A percentile compares a stretch with the other conserved stretches of the same genome.
Evolutionary conservation across 768 basidiomycete species (phyloP).

Genomic region (Auriscalpium microsporum): DNA sequence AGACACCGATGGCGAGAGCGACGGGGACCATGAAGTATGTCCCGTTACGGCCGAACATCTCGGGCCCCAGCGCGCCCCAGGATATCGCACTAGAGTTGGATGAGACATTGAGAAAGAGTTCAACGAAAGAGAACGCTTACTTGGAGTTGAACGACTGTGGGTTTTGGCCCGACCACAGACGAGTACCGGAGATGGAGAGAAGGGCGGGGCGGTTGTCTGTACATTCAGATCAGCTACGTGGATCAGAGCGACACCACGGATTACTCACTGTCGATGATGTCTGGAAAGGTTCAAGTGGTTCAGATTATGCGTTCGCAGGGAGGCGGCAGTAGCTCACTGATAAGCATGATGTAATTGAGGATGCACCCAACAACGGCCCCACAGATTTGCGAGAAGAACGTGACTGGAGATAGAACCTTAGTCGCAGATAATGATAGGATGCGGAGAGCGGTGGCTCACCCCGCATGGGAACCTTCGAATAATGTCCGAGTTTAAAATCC

Average conservation of each 20-base stretch:
- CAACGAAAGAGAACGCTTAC: neutral
- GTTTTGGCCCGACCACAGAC: slow-evolving; percentile 26
- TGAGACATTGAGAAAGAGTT: neutral
- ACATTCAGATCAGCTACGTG: slow-evolving; percentile 12
- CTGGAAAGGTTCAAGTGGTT: neutral
- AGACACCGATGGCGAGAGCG: slow-evolving; percentile 22
- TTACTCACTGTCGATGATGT: slow-evolving; percentile 9
- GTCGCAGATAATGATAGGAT: neutral
- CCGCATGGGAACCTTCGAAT: slow-evolving; percentile 20
- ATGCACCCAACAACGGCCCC: slow-evolving; percentile 21
- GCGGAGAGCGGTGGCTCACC: neutral
- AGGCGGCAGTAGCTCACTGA: slow-evolving; percentile 4
- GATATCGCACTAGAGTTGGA: slow-evolving; percentile 17
- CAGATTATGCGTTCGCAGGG: too few relatives aligned
- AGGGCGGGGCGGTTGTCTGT: slow-evolving; percentile 19
- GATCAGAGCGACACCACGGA: slow-evolving; percentile 2
- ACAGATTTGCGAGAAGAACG: slow-evolving; percentile 19
- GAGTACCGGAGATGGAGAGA: slow-evolving; percentile 23
- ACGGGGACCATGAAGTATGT: slow-evolving; percentile 22
- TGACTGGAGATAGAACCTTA: neutral
- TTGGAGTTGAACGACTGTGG: slow-evolving; percentile 24
- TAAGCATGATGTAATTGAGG: slow-evolving; percentile 18
- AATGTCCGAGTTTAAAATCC: slow-evolving; percentile 18
- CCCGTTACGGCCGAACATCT: slow-evolving; percentile 23
- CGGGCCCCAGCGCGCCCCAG: slow-evolving; percentile 24